Percentiles rank a stretch among this genome's conserved stretches.
These are phyloP conservation scores for Miamiensis avidus DNA, from an alignment of 169 alveolate species.

Conservation along the genomic window DNA sequence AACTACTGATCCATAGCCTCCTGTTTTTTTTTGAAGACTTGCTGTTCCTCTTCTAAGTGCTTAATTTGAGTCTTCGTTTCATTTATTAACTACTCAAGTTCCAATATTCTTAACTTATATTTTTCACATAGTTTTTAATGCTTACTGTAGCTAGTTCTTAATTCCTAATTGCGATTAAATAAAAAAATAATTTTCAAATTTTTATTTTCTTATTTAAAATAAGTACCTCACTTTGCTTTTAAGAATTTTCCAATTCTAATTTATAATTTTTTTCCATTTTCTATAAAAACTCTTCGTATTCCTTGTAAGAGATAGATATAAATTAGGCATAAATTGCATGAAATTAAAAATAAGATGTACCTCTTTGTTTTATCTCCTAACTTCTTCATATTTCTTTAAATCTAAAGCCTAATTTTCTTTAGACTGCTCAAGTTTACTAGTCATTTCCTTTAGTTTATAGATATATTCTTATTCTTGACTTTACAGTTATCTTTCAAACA, in stretches of 20 bases:
- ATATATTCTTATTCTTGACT: no score
- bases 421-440: neutral
- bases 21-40: slow-evolving; percentile 17
- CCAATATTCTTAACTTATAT: slow-evolving; percentile 33
- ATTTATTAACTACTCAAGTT: slow-evolving; percentile 26
- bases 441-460: neutral
- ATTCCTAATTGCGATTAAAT: neutral
- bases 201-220: neutral
- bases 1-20: slow-evolving; percentile 12
- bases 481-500: neutral
- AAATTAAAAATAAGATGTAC: neutral
- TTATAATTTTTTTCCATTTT: slow-evolving; percentile 22
- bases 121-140: slow-evolving; percentile 30
- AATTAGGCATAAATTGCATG: neutral
- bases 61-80: slow-evolving; percentile 29
- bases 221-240: slow-evolving; percentile 9
- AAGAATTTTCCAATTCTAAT: slow-evolving; percentile 20
- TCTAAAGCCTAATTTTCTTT: slow-evolving; percentile 2
- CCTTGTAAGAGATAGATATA: slow-evolving; percentile 4
- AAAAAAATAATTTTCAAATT: no score
- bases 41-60: slow-evolving; percentile 37
- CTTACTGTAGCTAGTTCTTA: slow-evolving; percentile 34
- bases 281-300: slow-evolving; percentile 17
- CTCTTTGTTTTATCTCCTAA: slow-evolving; percentile 4
- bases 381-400: slow-evolving; percentile 4